These are phyloP conservation scores for Coffea canephora DNA, from an alignment of 257 asterid species.

Conservation along the genomic window DNA sequence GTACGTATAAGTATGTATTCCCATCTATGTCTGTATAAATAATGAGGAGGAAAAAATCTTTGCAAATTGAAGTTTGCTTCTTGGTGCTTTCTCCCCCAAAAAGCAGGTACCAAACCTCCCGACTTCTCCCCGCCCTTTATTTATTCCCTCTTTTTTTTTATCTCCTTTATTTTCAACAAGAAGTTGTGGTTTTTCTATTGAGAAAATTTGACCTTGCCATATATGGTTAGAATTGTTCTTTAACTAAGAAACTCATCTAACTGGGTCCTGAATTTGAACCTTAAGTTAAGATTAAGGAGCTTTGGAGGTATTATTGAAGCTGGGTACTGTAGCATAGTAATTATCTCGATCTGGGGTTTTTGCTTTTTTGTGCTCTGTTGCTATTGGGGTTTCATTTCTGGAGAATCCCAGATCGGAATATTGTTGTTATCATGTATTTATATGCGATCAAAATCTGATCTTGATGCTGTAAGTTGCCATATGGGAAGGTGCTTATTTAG, in stretches of 20 bases:
- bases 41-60: background rate
- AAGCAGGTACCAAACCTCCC: background rate
- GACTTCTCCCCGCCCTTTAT: background rate
- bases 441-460: constrained; percentile 7
- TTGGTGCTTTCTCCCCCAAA: background rate
- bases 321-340: constrained; percentile 1
- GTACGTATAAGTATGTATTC: background rate
- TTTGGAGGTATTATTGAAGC: constrained; percentile 9
- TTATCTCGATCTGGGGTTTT: constrained; percentile 31
- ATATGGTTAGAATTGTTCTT: background rate
- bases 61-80: background rate
- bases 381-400: constrained; percentile 8
- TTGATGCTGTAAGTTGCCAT: constrained; percentile 13
- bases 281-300: background rate
- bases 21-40: no score
- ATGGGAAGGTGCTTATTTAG: constrained; percentile 6
- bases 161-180: background rate
- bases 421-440: background rate
- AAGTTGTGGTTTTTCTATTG: background rate
- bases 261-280: background rate
- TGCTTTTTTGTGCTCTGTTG: background rate
- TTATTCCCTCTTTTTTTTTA: background rate
- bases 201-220: background rate
- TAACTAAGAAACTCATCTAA: background rate
- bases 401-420: constrained; percentile 15